Evolutionary conservation across 768 basidiomycete genomes (phyloP).

Genomic region (Lentinula edodes): DNA sequence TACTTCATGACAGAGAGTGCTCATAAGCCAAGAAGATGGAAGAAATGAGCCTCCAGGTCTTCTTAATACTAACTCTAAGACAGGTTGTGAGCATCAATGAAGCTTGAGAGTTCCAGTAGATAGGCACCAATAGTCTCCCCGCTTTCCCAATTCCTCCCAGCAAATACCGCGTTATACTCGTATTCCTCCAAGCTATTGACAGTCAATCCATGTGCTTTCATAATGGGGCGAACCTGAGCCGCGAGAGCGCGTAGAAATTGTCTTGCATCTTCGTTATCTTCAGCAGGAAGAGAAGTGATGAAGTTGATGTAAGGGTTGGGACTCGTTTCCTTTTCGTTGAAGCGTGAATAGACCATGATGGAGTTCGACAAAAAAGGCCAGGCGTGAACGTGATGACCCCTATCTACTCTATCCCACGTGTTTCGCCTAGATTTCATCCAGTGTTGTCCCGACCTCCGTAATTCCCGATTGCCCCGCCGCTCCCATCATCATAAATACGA

Average conservation of each 20-base stretch:
- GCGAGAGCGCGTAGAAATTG: slow-evolving; percentile 75
- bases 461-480: neutral
- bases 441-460: neutral
- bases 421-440: neutral
- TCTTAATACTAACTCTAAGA: slow-evolving; percentile 71
- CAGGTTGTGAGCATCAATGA: neutral
- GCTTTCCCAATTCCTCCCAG: slow-evolving; percentile 80
- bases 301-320: slow-evolving; percentile 80
- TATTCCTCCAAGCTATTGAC: slow-evolving; percentile 88
- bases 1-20: slow-evolving; percentile 82
- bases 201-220: slow-evolving; percentile 72
- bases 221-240: slow-evolving; percentile 77
- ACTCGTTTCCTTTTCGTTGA: slow-evolving; percentile 65
- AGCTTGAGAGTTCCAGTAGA: neutral
- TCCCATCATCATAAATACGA: neutral
- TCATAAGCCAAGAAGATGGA: slow-evolving; percentile 64
- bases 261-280: slow-evolving; percentile 54
- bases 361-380: neutral
- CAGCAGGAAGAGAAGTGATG: slow-evolving; percentile 49
- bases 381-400: neutral
- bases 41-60: slow-evolving; percentile 55
- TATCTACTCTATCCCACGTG: slow-evolving; percentile 5
- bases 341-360: slow-evolving; percentile 65
- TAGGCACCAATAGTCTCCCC: slow-evolving; percentile 71
- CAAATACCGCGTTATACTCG: slow-evolving; percentile 71